phyloP scores from a whole-genome alignment of 2,329 filamentous ascomycete genomes.

The Trichoderma sp. region DNA sequence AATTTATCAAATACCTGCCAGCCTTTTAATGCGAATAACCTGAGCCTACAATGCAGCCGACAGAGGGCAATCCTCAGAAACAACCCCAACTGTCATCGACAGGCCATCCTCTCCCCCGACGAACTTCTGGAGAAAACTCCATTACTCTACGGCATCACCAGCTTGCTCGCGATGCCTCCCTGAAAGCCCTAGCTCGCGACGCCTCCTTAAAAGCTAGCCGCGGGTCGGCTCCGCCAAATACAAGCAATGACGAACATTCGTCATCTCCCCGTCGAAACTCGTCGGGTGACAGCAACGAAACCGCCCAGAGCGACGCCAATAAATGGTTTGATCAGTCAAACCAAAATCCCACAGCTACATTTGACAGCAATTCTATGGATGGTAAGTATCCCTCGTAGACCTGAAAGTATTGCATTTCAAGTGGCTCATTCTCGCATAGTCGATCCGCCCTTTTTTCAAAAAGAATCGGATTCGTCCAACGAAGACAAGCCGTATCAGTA shows the following conservation, averaged over 20 bases:
- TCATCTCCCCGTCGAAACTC: conserved; percentile 45
- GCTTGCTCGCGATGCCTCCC: conserved; percentile 49
- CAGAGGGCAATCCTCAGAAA: conserved; percentile 33
- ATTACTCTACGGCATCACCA: conserved; percentile 54
- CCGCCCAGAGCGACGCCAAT: conserved; percentile 54
- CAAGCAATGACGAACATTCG: conserved; percentile 30
- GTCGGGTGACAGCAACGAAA: conserved; percentile 55
- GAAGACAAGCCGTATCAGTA: conserved; percentile 45
- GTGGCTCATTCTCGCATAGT: conserved; percentile 38
- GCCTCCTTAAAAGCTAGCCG: conserved; percentile 40
- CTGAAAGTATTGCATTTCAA: not conserved
- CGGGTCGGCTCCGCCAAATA: conserved; percentile 34
- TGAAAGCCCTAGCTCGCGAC: conserved; percentile 47
- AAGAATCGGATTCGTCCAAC: conserved; percentile 56
- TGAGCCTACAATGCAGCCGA: conserved; percentile 39
- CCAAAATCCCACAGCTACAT: conserved; percentile 50
- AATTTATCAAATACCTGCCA: not conserved
- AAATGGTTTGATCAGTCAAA: conserved; percentile 61
- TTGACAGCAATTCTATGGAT: conserved; percentile 53
- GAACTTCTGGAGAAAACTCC: conserved; percentile 51
- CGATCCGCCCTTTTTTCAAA: conserved; percentile 61
- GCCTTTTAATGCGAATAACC: not conserved
- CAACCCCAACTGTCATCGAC: conserved; percentile 34
- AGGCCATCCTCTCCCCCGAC: conserved; percentile 50
- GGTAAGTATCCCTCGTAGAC: conserved; percentile 38